phyloP scores from a whole-genome alignment of 1,284 basidiomycete species.

The Hymenochaete sp. region DNA sequence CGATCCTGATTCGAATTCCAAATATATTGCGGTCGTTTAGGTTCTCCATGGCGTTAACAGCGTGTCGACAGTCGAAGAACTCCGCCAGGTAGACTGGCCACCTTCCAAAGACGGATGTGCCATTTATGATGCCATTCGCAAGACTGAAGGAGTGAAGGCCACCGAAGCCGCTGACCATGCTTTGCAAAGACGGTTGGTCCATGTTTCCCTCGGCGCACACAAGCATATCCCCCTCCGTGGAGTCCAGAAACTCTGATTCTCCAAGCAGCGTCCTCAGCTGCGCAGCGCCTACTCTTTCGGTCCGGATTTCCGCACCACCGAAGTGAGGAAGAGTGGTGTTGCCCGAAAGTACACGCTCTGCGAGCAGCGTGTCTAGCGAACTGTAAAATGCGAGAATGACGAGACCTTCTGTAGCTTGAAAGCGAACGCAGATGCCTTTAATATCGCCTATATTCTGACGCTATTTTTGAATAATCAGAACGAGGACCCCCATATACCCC shows the following conservation, averaged over 20 bases:
- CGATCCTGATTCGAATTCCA: conserved; percentile 26
- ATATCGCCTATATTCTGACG: conserved; percentile 12
- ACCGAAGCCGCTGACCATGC: conserved; percentile 20
- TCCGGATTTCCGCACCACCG: conserved; percentile 4
- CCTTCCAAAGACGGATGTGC: no score
- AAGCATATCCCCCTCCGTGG: conserved; percentile 34
- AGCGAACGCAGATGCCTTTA: conserved; percentile 41
- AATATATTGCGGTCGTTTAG: conserved; percentile 28
- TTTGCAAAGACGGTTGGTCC: conserved; percentile 18
- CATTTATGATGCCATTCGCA: conserved; percentile 2
- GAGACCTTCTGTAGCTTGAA: conserved; percentile 38
- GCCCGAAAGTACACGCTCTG: conserved; percentile 27
- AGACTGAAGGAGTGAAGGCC: conserved; percentile 19
- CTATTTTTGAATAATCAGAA: not conserved
- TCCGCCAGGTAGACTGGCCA: conserved; percentile 48
- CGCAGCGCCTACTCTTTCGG: conserved; percentile 2
- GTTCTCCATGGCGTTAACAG: conserved; percentile 34
- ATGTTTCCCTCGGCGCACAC: conserved; percentile 27
- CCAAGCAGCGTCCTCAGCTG: conserved; percentile 32
- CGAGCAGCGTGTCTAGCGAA: conserved; percentile 42
- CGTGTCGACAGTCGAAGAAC: conserved; percentile 53
- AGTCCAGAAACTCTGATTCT: conserved; percentile 30
- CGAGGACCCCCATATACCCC: not conserved
- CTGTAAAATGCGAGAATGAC: conserved; percentile 59
- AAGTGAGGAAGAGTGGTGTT: conserved; percentile 4